These are phyloP conservation scores for Limnanthes douglasii DNA, from an alignment of 345 rosid species.

Conservation along the genomic window DNA sequence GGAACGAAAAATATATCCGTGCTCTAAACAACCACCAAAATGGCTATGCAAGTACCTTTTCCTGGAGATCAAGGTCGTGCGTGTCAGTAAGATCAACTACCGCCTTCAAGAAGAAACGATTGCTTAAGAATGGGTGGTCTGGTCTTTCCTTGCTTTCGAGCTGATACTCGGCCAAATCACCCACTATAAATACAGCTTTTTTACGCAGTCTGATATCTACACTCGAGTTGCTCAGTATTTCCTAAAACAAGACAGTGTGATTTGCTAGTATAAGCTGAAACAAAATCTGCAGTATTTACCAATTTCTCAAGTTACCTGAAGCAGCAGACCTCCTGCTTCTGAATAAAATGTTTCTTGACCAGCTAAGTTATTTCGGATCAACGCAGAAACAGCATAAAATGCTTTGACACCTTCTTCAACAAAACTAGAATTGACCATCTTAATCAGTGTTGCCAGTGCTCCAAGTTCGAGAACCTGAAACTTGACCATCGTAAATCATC, in stretches of 20 bases:
- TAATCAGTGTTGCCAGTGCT: slow-evolving; percentile 40
- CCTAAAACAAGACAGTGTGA: slow-evolving; percentile 24
- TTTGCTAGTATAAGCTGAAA: slow-evolving; percentile 3
- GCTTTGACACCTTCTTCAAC: slow-evolving; percentile 84
- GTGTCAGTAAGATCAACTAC: slow-evolving; percentile 50
- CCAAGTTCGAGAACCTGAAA: slow-evolving; percentile 69
- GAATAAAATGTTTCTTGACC: slow-evolving; percentile 65
- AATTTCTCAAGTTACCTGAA: slow-evolving; percentile 39
- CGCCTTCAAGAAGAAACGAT: slow-evolving; percentile 50
- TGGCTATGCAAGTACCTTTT: slow-evolving; percentile 39
- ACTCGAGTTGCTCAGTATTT: slow-evolving; percentile 39
- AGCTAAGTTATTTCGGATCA: slow-evolving; percentile 55
- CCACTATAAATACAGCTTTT: slow-evolving; percentile 68
- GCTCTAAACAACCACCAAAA: neutral
- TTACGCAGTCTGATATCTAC: slow-evolving; percentile 47
- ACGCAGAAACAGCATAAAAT: slow-evolving; percentile 72
- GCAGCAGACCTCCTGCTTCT: slow-evolving; percentile 72
- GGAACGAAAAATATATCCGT: too few species aligned
- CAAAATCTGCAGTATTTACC: neutral
- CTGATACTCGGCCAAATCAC: slow-evolving; percentile 58
- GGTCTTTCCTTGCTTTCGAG: slow-evolving; percentile 28
- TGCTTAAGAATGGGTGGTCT: slow-evolving; percentile 37
- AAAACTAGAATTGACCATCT: slow-evolving; percentile 51
- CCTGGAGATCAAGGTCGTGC: slow-evolving; percentile 77
- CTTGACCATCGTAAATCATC: neutral